These are phyloP conservation scores for Phytophthora idaei DNA, from an alignment of 352 stramenopile species.

Conservation along the genomic window DNA sequence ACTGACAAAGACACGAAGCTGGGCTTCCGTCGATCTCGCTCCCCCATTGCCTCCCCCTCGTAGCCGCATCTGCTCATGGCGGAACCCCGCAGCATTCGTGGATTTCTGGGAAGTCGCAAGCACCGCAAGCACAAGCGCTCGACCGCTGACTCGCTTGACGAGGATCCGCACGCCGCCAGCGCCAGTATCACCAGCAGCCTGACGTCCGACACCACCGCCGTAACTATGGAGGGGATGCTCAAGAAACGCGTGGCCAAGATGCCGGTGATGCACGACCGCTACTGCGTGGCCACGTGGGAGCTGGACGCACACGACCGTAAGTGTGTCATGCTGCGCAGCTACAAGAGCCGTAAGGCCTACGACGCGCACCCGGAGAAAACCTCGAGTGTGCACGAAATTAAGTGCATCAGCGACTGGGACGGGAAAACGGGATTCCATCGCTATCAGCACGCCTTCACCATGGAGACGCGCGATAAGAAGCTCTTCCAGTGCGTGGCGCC, in stretches of 20 bases:
- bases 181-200: constrained; percentile 29
- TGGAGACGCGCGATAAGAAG: constrained; percentile 78
- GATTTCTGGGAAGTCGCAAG: constrained; percentile 29
- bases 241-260: constrained; percentile 77
- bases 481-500: constrained; percentile 78
- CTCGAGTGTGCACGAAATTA: constrained; percentile 61
- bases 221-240: constrained; percentile 66
- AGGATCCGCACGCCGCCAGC: constrained; percentile 5
- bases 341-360: constrained; percentile 62
- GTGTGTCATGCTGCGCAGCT: constrained; percentile 75
- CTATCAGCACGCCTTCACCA: constrained; percentile 72
- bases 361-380: constrained; percentile 53
- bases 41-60: background rate
- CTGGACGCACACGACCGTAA: constrained; percentile 50
- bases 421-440: constrained; percentile 78
- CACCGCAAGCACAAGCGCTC: constrained; percentile 15
- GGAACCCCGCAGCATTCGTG: constrained; percentile 27
- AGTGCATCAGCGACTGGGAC: constrained; percentile 80
- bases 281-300: constrained; percentile 81
- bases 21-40: constrained; percentile 23
- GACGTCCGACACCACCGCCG: constrained; percentile 3
- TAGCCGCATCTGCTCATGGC: constrained; percentile 3
- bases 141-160: constrained; percentile 4
- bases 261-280: constrained; percentile 83
- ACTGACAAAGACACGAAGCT: constrained; percentile 27